Percentiles rank a stretch among this genome's conserved stretches.
Evolutionary conservation across 148 eudicot species (phyloP).

Genomic region (Cornus suecica): DNA sequence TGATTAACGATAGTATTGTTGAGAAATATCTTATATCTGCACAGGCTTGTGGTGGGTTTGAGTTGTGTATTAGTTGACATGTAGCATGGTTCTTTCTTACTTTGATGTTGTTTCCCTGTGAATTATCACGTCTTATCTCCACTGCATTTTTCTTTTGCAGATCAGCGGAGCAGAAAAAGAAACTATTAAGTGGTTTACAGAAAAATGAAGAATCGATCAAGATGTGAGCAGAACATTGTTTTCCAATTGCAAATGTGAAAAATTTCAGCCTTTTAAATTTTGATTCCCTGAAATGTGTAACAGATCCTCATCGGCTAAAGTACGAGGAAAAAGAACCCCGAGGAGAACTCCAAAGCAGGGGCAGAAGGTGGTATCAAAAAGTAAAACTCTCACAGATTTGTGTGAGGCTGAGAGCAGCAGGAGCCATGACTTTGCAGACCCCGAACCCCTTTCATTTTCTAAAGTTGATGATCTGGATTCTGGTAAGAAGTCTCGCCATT

Average conservation of each 20-base stretch:
- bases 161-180: constrained; percentile 44
- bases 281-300: constrained; percentile 15
- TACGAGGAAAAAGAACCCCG: constrained; percentile 59
- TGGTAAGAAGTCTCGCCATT: constrained; percentile 34
- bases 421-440: constrained; percentile 36
- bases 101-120: neutral
- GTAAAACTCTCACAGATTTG: constrained; percentile 25
- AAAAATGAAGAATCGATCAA: constrained; percentile 33
- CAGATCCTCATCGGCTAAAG: constrained; percentile 50
- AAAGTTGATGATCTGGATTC: constrained; percentile 40
- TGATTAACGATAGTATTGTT: neutral
- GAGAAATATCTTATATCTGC: neutral
- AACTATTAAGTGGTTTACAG: constrained; percentile 31
- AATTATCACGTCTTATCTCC: neutral
- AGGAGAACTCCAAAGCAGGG: constrained; percentile 40
- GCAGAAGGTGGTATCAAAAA: constrained; percentile 34
- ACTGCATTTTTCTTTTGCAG: constrained; percentile 30
- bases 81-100: neutral
- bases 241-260: constrained; percentile 6
- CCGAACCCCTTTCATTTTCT: constrained; percentile 38
- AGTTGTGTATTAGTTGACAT: neutral
- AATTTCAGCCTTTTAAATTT: constrained; percentile 5
- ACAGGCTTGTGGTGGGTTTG: constrained; percentile 4
- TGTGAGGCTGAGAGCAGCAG: constrained; percentile 33
- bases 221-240: constrained; percentile 39